These are phyloP conservation scores for Medicago ruthenica DNA, from an alignment of 306 rosid species.

Conservation along the genomic window DNA sequence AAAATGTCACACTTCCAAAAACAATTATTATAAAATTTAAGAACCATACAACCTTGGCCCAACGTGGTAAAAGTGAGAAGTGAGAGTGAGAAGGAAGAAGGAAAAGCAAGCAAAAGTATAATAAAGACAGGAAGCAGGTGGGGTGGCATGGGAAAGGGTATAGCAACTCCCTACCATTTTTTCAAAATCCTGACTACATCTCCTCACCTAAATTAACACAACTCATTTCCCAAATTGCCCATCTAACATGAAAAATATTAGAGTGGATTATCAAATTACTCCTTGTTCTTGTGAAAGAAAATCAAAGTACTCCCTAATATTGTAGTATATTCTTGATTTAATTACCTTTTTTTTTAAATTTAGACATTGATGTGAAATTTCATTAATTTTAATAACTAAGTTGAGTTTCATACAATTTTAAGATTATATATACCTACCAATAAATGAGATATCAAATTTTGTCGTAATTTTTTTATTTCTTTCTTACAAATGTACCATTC, in stretches of 20 bases:
- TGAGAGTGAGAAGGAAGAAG: not conserved
- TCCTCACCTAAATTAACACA: not conserved
- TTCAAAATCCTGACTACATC: not conserved
- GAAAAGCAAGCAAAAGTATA: not conserved
- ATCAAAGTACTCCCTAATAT: not conserved
- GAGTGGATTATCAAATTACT: not conserved
- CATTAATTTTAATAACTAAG: no score
- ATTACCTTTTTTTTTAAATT: no score
- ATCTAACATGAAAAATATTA: not conserved
- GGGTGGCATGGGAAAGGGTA: not conserved
- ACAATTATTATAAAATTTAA: no score
- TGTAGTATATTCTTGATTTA: no score
- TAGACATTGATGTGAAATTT: no score
- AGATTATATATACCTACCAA: no score
- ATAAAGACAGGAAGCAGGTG: not conserved
- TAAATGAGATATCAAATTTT: no score
- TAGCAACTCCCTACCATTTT: not conserved
- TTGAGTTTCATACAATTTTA: no score
- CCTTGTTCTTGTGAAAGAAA: no score
- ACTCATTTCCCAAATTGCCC: conserved; percentile 3
- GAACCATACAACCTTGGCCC: not conserved
- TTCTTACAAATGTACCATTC: no score
- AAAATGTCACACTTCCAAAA: no score
- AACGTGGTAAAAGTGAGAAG: not conserved
- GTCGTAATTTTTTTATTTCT: no score